These are phyloP conservation scores for Nissolia schottii DNA, from an alignment of 306 rosid genomes.

Conservation along the genomic window DNA sequence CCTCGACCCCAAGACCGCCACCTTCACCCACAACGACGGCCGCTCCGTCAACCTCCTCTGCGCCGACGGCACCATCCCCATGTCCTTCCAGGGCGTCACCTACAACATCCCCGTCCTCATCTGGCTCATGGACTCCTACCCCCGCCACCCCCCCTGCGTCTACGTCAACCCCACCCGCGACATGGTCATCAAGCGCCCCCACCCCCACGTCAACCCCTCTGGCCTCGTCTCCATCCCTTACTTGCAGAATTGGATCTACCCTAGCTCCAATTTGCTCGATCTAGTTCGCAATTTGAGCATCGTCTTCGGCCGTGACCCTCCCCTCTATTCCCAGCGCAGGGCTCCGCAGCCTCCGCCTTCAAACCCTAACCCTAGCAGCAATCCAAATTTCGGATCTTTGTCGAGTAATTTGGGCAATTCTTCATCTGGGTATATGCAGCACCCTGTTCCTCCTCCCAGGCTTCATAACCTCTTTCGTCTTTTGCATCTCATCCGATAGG, in stretches of 20 bases:
- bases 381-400: conserved; percentile 16
- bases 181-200: conserved; percentile 91
- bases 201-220: conserved; percentile 71
- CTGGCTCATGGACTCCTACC: conserved; percentile 95
- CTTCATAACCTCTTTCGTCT: conserved; percentile 78
- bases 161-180: conserved; percentile 93
- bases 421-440: conserved; percentile 39
- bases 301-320: conserved; percentile 72
- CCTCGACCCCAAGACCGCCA: conserved; percentile 77
- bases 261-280: conserved; percentile 68
- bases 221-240: conserved; percentile 72
- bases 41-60: conserved; percentile 90
- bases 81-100: conserved; percentile 62
- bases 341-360: conserved; percentile 24
- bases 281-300: conserved; percentile 45
- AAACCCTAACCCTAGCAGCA: not conserved
- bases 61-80: conserved; percentile 86
- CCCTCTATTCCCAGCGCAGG: conserved; percentile 77
- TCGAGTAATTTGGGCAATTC: conserved; percentile 30
- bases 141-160: conserved; percentile 82
- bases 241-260: conserved; percentile 75
- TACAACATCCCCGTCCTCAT: conserved; percentile 86
- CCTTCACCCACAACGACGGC: conserved; percentile 92
- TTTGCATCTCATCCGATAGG: too few relatives aligned
- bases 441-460: conserved; percentile 53